Conservation (phyloP, 495 filamentous ascomycete genomes). For the Lasiosphaeris hirsuta region DNA sequence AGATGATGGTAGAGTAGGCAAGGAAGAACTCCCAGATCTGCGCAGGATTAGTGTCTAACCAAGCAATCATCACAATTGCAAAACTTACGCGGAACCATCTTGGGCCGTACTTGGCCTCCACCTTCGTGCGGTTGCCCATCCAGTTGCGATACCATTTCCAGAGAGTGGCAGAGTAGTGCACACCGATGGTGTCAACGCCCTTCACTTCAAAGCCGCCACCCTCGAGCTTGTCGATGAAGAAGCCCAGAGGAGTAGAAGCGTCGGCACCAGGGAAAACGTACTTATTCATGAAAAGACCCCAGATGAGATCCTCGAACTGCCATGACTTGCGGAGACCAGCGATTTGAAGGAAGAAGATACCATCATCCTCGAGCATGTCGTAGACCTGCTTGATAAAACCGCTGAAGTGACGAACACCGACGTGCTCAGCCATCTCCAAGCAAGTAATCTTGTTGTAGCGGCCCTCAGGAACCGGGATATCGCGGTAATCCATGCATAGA, state of each 20-base stretch:
- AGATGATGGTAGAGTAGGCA: conserved; percentile 86
- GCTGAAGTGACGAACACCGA: conserved; percentile 71
- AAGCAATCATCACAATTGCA: not conserved
- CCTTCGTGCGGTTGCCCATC: conserved; percentile 93
- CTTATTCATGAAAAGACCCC: conserved; percentile 92
- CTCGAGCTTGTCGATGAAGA: conserved; percentile 66
- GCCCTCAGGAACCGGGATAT: conserved; percentile 66
- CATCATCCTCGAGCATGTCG: conserved; percentile 86
- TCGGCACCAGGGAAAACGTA: conserved; percentile 88
- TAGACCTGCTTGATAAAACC: conserved; percentile 68
- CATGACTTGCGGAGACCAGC: conserved; percentile 76
- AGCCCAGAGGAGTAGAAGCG: conserved; percentile 75
- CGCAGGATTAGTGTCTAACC: conserved; percentile 1
- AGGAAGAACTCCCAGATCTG: conserved; percentile 99
- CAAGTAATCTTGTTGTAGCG: conserved; percentile 82
- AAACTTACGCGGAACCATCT: conserved; percentile 91
- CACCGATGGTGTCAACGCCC: conserved; percentile 79
- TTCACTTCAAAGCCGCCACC: conserved; percentile 76
- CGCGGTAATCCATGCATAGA: conserved; percentile 81
- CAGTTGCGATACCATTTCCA: conserved; percentile 99
- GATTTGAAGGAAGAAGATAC: conserved; percentile 78
- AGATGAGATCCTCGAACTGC: conserved; percentile 87
- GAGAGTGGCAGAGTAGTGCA: conserved; percentile 95
- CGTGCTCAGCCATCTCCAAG: conserved; percentile 89
- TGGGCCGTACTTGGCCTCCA: conserved; percentile 91